A percentile compares a stretch with the other conserved stretches of the same genome.
These are phyloP conservation scores for Daldinia childiae DNA, from an alignment of 495 filamentous ascomycete species.

Conservation along the genomic window DNA sequence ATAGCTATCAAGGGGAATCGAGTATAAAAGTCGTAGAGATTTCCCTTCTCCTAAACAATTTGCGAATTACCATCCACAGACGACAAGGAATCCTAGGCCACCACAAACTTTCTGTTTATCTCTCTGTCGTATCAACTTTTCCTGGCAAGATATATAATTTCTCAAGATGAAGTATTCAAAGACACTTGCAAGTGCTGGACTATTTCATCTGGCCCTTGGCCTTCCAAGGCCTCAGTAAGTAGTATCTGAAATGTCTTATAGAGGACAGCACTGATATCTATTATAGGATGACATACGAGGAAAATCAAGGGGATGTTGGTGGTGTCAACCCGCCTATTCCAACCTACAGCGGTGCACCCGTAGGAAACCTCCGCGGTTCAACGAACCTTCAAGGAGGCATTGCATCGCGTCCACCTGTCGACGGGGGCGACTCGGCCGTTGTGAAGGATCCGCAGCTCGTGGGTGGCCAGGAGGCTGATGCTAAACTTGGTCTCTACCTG, in stretches of 20 bases:
- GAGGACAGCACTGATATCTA: conserved; percentile 10
- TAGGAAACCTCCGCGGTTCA: conserved; percentile 49
- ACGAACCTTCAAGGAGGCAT: conserved; percentile 51
- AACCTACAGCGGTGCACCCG: conserved; percentile 42
- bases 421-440: conserved; percentile 47
- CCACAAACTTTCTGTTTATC: not conserved
- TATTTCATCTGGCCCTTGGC: conserved; percentile 30
- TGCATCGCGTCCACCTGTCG: conserved; percentile 46
- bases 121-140: not conserved
- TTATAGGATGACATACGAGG: conserved; percentile 45
- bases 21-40: conserved; percentile 21
- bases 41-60: not conserved
- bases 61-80: not conserved
- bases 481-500: conserved; percentile 67
- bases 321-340: conserved; percentile 51
- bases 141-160: not conserved
- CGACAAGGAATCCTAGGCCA: conserved; percentile 14
- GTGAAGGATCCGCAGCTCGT: conserved; percentile 50
- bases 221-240: conserved; percentile 46
- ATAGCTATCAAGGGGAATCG: not conserved
- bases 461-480: conserved; percentile 64
- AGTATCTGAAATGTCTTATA: not conserved
- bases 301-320: conserved; percentile 49
- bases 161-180: conserved; percentile 38
- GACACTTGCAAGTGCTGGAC: conserved; percentile 31